phyloP scores from a whole-genome alignment of 2,329 filamentous ascomycete genomes.

The Aspergillus neoniger region DNA sequence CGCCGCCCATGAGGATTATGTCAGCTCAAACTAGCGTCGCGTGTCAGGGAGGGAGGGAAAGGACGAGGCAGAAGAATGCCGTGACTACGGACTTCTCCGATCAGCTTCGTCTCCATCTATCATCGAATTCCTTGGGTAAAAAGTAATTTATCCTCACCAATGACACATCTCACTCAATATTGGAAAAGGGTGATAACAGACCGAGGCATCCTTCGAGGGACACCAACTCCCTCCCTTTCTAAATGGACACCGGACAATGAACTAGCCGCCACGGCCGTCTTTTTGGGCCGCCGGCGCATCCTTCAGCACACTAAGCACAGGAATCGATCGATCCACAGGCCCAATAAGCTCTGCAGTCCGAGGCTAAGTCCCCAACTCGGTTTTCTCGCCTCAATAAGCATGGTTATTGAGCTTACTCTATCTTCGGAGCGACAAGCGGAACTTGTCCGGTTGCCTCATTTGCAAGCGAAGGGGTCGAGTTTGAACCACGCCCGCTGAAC shows the following conservation, averaged over 20 bases:
- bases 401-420: not conserved
- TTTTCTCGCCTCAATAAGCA: conserved; percentile 1
- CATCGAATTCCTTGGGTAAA: not conserved
- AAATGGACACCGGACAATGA: not conserved
- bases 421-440: not conserved
- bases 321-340: conserved; percentile 1
- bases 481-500: not conserved
- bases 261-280: not conserved
- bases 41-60: not conserved
- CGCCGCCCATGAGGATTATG: not conserved
- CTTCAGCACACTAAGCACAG: not conserved
- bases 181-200: not conserved
- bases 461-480: not conserved
- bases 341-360: not conserved
- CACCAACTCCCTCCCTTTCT: not conserved
- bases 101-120: not conserved
- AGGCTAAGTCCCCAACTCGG: not conserved
- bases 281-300: not conserved
- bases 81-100: not conserved
- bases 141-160: not conserved
- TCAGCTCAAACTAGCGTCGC: not conserved
- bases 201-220: not conserved
- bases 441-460: not conserved
- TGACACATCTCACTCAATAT: not conserved
- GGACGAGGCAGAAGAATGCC: not conserved